These are phyloP conservation scores for Dendrothele bispora DNA, from an alignment of 768 basidiomycete genomes.

Conservation along the genomic window DNA sequence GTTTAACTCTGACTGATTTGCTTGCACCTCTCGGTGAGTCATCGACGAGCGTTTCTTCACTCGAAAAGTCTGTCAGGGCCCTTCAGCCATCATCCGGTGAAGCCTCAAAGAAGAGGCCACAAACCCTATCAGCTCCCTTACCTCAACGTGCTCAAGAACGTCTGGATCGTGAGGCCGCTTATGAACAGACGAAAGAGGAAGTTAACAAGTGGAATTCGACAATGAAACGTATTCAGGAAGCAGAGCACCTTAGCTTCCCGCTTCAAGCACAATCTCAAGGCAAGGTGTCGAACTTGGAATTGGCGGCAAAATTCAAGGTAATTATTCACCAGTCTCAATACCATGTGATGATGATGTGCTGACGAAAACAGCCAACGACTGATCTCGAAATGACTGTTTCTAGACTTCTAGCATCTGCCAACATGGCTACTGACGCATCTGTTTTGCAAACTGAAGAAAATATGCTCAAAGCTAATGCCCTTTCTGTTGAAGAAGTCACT, in stretches of 20 bases:
- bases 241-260: constrained; percentile 86
- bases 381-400: constrained; percentile 85
- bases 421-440: constrained; percentile 47
- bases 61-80: constrained; percentile 70
- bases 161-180: constrained; percentile 90
- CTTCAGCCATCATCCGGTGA: constrained; percentile 26
- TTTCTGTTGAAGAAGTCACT: constrained; percentile 84
- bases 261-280: constrained; percentile 61
- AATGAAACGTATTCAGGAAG: constrained; percentile 91
- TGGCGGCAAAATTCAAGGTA: constrained; percentile 86
- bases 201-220: constrained; percentile 92
- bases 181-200: constrained; percentile 89
- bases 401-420: constrained; percentile 75
- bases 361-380: constrained; percentile 64
- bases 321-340: constrained; percentile 3
- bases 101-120: constrained; percentile 50
- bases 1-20: constrained; percentile 67
- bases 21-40: constrained; percentile 69
- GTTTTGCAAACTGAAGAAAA: constrained; percentile 75
- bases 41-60: constrained; percentile 56
- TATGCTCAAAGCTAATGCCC: constrained; percentile 72
- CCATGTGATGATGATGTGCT: neutral
- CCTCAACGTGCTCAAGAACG: constrained; percentile 87
- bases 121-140: constrained; percentile 77
- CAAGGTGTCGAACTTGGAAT: constrained; percentile 68